phyloP scores from a whole-genome alignment of 2,329 filamentous ascomycete genomes.

The Colletotrichum tamarilloi region DNA sequence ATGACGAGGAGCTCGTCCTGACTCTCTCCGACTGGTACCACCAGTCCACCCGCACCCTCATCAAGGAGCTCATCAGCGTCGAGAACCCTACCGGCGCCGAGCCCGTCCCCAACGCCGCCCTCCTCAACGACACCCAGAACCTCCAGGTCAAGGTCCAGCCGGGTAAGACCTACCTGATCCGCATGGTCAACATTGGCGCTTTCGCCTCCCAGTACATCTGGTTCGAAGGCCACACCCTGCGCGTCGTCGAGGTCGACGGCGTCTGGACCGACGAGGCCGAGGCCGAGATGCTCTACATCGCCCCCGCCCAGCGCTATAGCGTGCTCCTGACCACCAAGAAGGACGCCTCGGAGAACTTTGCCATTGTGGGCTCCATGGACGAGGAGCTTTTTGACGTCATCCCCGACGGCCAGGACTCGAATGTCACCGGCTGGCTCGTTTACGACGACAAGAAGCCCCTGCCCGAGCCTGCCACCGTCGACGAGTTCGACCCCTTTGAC shows the following conservation, averaged over 20 bases:
- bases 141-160: constrained; percentile 57
- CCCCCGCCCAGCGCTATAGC: constrained; percentile 60
- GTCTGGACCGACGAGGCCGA: constrained; percentile 59
- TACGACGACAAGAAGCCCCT: constrained; percentile 44
- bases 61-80: constrained; percentile 57
- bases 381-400: constrained; percentile 53
- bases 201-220: constrained; percentile 61
- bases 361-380: constrained; percentile 59
- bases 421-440: constrained; percentile 49
- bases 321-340: constrained; percentile 60
- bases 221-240: constrained; percentile 57
- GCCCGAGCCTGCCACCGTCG: constrained; percentile 47
- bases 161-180: constrained; percentile 63
- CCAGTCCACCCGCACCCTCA: constrained; percentile 60
- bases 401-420: constrained; percentile 62
- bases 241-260: constrained; percentile 63
- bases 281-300: constrained; percentile 57
- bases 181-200: constrained; percentile 64
- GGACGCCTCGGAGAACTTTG: constrained; percentile 56
- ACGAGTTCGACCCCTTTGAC: constrained; percentile 65
- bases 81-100: constrained; percentile 63
- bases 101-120: constrained; percentile 63
- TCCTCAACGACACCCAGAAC: constrained; percentile 63
- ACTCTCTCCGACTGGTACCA: constrained; percentile 73
- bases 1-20: constrained; percentile 66